These are phyloP conservation scores for Aureobasidium sp. DNA, from an alignment of 2,329 filamentous ascomycete species.

Conservation along the genomic window DNA sequence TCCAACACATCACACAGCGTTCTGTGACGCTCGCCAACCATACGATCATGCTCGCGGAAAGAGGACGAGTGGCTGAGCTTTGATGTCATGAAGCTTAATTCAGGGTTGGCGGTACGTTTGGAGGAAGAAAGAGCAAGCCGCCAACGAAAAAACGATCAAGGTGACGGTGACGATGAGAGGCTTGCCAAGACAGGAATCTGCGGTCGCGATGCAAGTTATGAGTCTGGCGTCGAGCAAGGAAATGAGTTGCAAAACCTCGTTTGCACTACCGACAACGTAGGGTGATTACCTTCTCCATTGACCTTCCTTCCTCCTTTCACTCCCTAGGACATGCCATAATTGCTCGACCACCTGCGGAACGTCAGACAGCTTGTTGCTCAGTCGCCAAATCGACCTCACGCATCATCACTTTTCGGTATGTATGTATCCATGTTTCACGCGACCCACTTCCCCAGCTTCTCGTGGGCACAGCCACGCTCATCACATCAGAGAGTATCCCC, in stretches of 20 bases:
- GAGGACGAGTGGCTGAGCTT: not conserved
- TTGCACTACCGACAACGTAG: conserved; percentile 11
- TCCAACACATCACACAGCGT: not conserved
- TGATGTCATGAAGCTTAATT: conserved; percentile 12
- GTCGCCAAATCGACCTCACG: not conserved
- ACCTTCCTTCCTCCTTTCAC: not conserved
- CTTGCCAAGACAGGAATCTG: conserved; percentile 7
- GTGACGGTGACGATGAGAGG: not conserved
- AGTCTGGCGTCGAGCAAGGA: conserved; percentile 3
- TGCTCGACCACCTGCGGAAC: not conserved
- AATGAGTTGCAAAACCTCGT: conserved; percentile 13
- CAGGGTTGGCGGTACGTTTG: not conserved
- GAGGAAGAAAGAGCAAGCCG: not conserved
- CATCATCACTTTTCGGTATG: conserved; percentile 9
- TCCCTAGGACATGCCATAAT: not conserved
- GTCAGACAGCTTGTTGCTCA: not conserved
- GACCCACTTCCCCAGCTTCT: conserved; percentile 11
- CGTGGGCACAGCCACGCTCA: conserved; percentile 12
- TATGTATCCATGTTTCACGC: conserved; percentile 1
- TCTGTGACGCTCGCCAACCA: not conserved
- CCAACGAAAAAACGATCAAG: conserved; percentile 1
- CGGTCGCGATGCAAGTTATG: not conserved
- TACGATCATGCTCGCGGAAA: not conserved
- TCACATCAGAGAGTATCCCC: conserved; percentile 6
- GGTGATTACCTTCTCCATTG: not conserved